Evolutionary conservation across 441 rosid species (phyloP), one percentile per base, ranked within the genome.

Genomic region (Pelargonium cotyledonis): DNA sequence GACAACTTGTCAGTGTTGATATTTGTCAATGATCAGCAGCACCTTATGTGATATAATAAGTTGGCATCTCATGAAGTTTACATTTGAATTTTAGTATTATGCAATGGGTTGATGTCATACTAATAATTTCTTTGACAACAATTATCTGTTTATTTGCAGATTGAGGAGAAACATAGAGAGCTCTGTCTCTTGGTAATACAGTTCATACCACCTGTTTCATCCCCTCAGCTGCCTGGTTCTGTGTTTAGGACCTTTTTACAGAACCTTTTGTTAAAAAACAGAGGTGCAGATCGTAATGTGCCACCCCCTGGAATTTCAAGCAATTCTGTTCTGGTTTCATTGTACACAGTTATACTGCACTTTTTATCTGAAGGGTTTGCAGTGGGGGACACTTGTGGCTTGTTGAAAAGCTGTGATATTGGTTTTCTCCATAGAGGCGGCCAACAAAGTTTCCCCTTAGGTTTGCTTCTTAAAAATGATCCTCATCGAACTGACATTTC

Each of bases 391-490:
- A 65, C 74, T 40, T 81, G 84, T 72, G 83, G 81, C 71, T 88
- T 88, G 95, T 79, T 86, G 80, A 88, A 79, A 75, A 84, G 77
- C 72, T 75, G 79, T 55, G 85, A 78, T 41, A 78, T 85, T 78
- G 93, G 95, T 57, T 89, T 89, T 87, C 89, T 95, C 80, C 99
- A 95, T 80, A 84, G 93, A 80, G 98, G 98, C 68, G 98, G 99
- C 72, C 87, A 88, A 61, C 92, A 85, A 76, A 86, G 86, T 80
- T 95, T 95, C 72, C 97, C 99, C 16, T 63, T 86, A 65, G 81
- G 88, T 83, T 81, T 95, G 72, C 89, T 95, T 81, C 84, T 95
- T n/a, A 90, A 82, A 77, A 84, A 86, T 70, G 97, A 92, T 81
- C 81, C 92, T 31, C 89, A 86, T 81, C 89, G 87, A 75, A 81